Evolutionary conservation across 106 monocot species (phyloP).

Genomic region (Vanilla planifolia): DNA sequence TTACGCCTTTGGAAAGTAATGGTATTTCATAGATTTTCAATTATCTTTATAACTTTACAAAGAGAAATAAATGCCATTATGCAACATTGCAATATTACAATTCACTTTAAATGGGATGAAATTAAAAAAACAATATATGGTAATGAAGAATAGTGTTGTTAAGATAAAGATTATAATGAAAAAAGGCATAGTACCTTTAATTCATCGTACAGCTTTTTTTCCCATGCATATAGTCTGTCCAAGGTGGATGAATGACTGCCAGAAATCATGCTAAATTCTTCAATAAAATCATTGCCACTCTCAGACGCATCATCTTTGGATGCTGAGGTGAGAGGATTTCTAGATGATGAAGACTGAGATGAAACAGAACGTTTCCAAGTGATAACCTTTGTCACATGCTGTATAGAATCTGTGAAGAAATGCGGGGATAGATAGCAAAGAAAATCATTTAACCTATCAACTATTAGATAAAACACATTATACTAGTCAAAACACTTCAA

Average conservation of each 20-base stretch:
- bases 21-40: too few relatives aligned
- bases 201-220: slow-evolving; percentile 90
- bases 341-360: slow-evolving; percentile 81
- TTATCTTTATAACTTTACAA: too few relatives aligned
- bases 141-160: too few relatives aligned
- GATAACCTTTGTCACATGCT: slow-evolving; percentile 57
- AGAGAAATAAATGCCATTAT: too few relatives aligned
- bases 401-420: slow-evolving; percentile 29
- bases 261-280: slow-evolving; percentile 86
- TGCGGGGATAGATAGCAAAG: background rate
- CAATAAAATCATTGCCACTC: slow-evolving; percentile 59
- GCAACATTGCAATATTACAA: too few relatives aligned
- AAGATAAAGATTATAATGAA: background rate
- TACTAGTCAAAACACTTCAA: background rate
- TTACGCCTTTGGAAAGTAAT: too few relatives aligned
- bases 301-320: slow-evolving; percentile 58
- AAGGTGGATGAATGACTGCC: slow-evolving; percentile 87
- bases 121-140: too few relatives aligned
- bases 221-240: slow-evolving; percentile 91
- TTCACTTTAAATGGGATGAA: too few relatives aligned
- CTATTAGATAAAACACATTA: background rate
- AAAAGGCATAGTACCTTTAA: slow-evolving; percentile 59
- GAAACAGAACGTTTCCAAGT: slow-evolving; percentile 84
- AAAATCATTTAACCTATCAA: background rate
- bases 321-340: slow-evolving; percentile 38